Evolutionary conservation across 768 basidiomycete species (phyloP).

Genomic region (Pholiota molesta): DNA sequence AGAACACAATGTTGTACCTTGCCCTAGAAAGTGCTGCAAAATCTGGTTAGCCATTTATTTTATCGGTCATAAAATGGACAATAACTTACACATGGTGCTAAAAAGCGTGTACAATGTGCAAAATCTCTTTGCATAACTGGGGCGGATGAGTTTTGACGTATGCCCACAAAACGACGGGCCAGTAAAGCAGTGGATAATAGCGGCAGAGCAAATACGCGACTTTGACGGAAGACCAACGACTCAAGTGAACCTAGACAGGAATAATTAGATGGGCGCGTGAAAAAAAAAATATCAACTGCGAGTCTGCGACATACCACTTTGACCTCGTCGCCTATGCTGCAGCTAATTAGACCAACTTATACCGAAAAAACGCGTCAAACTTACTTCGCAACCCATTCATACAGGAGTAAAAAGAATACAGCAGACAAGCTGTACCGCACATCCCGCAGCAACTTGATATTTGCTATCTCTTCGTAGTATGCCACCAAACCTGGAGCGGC

Average conservation of each 20-base stretch:
- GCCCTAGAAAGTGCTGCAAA: slow-evolving; percentile 40
- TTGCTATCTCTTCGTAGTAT: not conserved
- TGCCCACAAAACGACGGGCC: slow-evolving; percentile 38
- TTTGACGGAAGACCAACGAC: slow-evolving; percentile 38
- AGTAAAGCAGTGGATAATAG: slow-evolving; percentile 41
- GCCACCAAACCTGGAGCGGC: not conserved
- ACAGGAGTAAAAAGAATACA: slow-evolving; percentile 32
- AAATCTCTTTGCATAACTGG: slow-evolving; percentile 29
- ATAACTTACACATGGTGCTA: slow-evolving; percentile 34
- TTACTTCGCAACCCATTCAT: slow-evolving; percentile 41
- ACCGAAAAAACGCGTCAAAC: slow-evolving; percentile 12
- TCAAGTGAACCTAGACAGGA: not conserved
- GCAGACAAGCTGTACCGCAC: slow-evolving; percentile 32
- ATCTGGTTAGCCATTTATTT: not conserved
- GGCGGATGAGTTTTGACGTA: slow-evolving; percentile 34
- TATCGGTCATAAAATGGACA: not conserved
- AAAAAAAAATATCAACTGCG: not conserved
- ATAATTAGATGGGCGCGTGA: not conserved
- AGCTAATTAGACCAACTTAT: not conserved
- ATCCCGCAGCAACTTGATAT: not conserved
- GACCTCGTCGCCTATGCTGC: slow-evolving; percentile 34
- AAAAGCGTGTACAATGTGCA: slow-evolving; percentile 31
- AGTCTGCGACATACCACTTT: slow-evolving; percentile 30
- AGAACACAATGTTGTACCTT: slow-evolving; percentile 27
- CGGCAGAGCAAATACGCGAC: slow-evolving; percentile 43